phyloP scores from a whole-genome alignment of 257 asterid species.

The Petrea volubilis region DNA sequence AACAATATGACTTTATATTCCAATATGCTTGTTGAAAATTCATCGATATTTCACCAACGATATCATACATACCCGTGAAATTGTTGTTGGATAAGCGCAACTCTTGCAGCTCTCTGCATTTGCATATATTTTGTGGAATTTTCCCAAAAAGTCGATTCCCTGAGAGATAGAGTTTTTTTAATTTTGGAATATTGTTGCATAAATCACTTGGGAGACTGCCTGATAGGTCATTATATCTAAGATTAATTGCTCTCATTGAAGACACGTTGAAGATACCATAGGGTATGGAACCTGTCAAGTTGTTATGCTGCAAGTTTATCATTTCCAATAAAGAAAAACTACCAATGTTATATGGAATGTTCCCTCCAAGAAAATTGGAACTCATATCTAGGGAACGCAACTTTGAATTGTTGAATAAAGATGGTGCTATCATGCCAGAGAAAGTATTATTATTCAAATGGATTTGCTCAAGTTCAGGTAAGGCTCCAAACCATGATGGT shows the following conservation, averaged over 20 bases:
- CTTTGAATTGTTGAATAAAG: too few species aligned
- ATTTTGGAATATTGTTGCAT: background rate
- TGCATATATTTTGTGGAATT: slow-evolving; percentile 7
- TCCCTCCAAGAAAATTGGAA: too few species aligned
- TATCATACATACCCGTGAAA: slow-evolving; percentile 1
- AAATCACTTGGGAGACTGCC: too few species aligned
- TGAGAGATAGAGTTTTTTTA: background rate
- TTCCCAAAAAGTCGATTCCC: background rate
- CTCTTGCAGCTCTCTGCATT: slow-evolving; percentile 19
- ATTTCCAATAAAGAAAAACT: background rate
- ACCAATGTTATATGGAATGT: background rate
- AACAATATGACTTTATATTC: too few species aligned
- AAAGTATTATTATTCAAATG: too few species aligned
- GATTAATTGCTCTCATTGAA: background rate
- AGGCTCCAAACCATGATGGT: too few species aligned
- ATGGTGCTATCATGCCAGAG: too few species aligned
- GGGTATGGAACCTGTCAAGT: background rate
- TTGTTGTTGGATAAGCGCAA: slow-evolving; percentile 22
- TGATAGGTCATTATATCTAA: background rate
- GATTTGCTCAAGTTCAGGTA: too few species aligned
- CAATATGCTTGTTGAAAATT: too few species aligned
- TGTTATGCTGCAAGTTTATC: background rate
- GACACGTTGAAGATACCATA: slow-evolving; percentile 1
- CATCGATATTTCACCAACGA: too few species aligned
- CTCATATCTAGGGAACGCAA: too few species aligned